These are phyloP conservation scores for Vanderwaltozyma tropicalis DNA, from an alignment of 805 yeast species.

Conservation along the genomic window DNA sequence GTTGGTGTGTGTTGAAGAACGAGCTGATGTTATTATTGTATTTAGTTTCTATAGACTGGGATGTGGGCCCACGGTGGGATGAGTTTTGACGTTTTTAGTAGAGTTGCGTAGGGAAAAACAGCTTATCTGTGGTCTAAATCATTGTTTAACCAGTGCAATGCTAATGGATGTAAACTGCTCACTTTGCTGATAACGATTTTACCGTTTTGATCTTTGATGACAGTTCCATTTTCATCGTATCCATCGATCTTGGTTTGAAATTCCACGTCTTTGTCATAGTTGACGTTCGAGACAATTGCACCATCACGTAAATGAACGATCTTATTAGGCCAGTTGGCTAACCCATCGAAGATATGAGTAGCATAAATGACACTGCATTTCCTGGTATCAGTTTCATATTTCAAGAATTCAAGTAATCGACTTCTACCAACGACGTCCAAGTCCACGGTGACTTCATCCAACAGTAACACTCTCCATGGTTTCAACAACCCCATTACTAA, in stretches of 20 bases:
- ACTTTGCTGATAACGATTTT: constrained; percentile 22
- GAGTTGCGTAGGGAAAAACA: background rate
- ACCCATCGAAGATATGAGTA: constrained; percentile 93
- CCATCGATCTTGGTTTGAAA: constrained; percentile 19
- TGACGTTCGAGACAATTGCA: constrained; percentile 30
- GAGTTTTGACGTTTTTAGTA: background rate
- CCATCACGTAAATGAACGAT: constrained; percentile 74
- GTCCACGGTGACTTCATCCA: constrained; percentile 96
- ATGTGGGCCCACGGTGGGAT: too few species aligned
- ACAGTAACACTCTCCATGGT: constrained; percentile 80
- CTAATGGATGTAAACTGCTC: constrained; percentile 60
- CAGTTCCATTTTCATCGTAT: constrained; percentile 12
- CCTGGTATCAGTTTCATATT: constrained; percentile 60
- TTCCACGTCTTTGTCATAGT: constrained; percentile 27
- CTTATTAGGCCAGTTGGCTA: constrained; percentile 82
- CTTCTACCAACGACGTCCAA: constrained; percentile 85
- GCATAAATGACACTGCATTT: constrained; percentile 79
- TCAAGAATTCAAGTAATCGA: constrained; percentile 58
- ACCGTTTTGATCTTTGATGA: constrained; percentile 1
- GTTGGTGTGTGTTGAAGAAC: too few species aligned
- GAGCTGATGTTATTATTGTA: too few species aligned
- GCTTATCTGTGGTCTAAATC: constrained; percentile 8
- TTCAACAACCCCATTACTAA: constrained; percentile 83
- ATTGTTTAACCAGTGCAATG: constrained; percentile 48
- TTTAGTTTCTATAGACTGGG: too few species aligned